Base-by-base conservation (phyloP, 495 filamentous ascomycete genomes). In the Tuber aestivum region DNA sequence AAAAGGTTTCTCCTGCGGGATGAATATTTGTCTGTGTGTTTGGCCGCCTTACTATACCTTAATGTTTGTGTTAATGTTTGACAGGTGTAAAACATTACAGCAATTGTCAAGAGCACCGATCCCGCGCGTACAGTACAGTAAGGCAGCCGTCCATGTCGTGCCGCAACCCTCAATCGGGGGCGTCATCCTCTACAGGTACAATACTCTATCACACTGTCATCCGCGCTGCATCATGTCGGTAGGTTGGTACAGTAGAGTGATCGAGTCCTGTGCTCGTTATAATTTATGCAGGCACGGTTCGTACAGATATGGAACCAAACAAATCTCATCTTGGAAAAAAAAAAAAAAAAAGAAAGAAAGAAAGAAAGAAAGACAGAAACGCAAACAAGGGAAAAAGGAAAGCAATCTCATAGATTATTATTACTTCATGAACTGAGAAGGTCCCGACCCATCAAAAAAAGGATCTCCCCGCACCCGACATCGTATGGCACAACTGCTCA, bases 1-100 rank as follows among this genome's bases (percentile, higher is more conserved):
- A n/a, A n/a, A n/a, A n/a, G 27, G 27, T 65, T 32, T 12, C 56
- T 27, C 56, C 27, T 4, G 56, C 27, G 16, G 27, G 56, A 65
- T 65, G 56, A 18, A 35, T 16, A 32, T 18, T 65, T 18, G 50
- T 16, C 27, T 32, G 12, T 32, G 32, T 61, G n/a, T 61, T 61
- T 65, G 27, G 27, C 27, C 27, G 56, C 56, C 56, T 65, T 65
- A 65, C 23, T 65, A 56, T 27, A 27, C 27, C 12, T 32, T 35
- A 65, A 4, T 27, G 9, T 35, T 65, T 65, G 27, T 20, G 27
- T 65, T 65, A n/a, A 35, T 35, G 56, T 65, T 65, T 65, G 56
- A 65, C 56, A 65, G 27, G 56, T 65, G 56, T 65, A 65, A 65
- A 65, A 65, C 27, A 65, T 65, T 61, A 61, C 50, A 61, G 48